Evolutionary conservation across 192 early-diverging fungal genomes (phyloP), one percentile per base, ranked within the genome.

Genomic region (Backusella parvicylindrica): DNA sequence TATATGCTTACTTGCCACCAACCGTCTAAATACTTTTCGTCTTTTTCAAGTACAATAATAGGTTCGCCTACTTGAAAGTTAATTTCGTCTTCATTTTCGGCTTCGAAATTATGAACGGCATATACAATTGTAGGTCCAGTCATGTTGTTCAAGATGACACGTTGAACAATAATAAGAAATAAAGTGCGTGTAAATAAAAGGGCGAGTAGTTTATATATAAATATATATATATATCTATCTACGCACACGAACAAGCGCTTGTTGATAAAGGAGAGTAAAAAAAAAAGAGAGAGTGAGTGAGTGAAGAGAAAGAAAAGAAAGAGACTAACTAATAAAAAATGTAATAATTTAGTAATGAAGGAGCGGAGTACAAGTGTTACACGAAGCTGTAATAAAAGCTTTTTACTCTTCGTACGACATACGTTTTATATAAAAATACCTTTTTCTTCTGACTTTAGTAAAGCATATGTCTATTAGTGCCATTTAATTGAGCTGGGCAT

Each of bases 31-130:
- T 87, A 93, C 21, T 84, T 78, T 37, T 92, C 91, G 64, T 94
- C 93, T 70, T 84, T 88, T 76, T 94, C 91, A 8, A 93, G 70
- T 0, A 94, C 89, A n/a, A 91, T 78, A 12, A 94, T 85, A 7
- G 89, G 85, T 56, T 94, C 93, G 26, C 89, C 91, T 38, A 82
- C 74, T 26, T 77, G 65, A 75, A 94, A 93, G 23, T 84, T 79
- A 40, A 94, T 86, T 72, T 94, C 93, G 73, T 94, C 93, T n/a
- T 84, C 84, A 63, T 92, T 87, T 68, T 92, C 91, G 18, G 86
- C 88, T 64, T 80, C 79, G 75, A 88, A 90, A 67, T 85, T 84
- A 69, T 90, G 86, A 64, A 87, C 75, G 41, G 85, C 89, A 76
- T 82, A 86, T 1, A 89, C 88, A 21, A 83, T 86, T 68, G 86